Evolutionary conservation across 352 stramenopile genomes (phyloP), one percentile per base, ranked within the genome.

Genomic region (Globisporangium alternatum): DNA sequence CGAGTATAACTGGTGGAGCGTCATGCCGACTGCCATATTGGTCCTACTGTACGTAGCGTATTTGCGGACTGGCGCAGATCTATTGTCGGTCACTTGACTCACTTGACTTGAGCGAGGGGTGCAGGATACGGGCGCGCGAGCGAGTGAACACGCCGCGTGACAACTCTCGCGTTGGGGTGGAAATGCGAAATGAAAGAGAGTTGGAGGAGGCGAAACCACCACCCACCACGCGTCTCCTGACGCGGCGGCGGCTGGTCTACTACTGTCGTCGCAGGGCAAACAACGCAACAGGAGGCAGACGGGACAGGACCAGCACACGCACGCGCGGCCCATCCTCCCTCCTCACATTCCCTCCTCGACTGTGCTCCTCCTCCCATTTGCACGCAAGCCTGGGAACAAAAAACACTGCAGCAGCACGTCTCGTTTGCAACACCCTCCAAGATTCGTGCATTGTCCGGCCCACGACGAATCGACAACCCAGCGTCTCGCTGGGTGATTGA

Each of bases 1-100:
- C 13, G 80, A 74, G 67, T 91, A 90, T 59, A 90, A 75, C 60
- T 91, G 82, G 57, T 89, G 83, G 43, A 91, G 74, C 22, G 82
- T 90, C 82, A 90, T 91, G 35, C 83, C 79, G 47, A 78, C 75
- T 37, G 78, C 76, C 78, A 87, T 87, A 15, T 55, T 12, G 22
- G 41, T 55, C 35, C 9, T 13, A 22, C 31, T 17, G 47, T 49
- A 22, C 28, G 48, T 56, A 12, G 49, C 3, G 21, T 22, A 56
- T n/a, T 56, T n/a, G 49, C 31, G 19, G 49, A 56, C 25, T 30
- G 21, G 25, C 30, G 22, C 21, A 39, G 39, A 41, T 56, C 15
- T 56, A 41, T 41, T 41, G 39, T 37, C 28, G 28, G 28, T 39
- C 15, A 13, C 6, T 33, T 25, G 28, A 5, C 21, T 47, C 25